These are phyloP conservation scores for Dactylellina leptospora DNA, from an alignment of 2,329 filamentous ascomycete species.

Conservation along the genomic window DNA sequence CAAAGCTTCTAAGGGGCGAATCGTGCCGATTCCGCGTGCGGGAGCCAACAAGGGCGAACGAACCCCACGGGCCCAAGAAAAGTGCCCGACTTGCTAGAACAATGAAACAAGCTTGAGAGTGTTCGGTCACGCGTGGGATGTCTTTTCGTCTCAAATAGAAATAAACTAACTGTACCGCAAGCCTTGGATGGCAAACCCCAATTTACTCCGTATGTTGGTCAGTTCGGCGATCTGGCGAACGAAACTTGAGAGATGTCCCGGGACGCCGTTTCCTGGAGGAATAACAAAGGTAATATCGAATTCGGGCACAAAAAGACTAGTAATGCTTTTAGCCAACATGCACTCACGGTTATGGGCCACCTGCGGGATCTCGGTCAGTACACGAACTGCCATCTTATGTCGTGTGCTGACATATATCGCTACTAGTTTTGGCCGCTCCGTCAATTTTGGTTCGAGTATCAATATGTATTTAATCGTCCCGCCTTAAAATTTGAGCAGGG, in stretches of 20 bases:
- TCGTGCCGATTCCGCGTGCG: conserved; percentile 12
- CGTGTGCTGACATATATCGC: too few relatives aligned
- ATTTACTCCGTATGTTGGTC: not conserved
- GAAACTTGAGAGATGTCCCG: conserved; percentile 4
- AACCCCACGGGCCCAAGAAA: conserved; percentile 32
- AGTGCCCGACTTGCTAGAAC: conserved; percentile 32
- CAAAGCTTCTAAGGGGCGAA: not conserved
- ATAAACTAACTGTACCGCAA: not conserved
- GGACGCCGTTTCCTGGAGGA: conserved; percentile 16
- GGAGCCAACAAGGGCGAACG: conserved; percentile 11
- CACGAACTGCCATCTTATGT: too few relatives aligned
- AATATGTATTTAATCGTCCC: too few relatives aligned
- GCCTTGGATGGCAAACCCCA: conserved; percentile 19
- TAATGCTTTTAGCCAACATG: too few relatives aligned
- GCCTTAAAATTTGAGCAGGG: conserved; percentile 13
- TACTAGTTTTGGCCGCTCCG: too few relatives aligned
- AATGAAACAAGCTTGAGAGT: conserved; percentile 21
- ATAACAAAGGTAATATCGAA: too few relatives aligned
- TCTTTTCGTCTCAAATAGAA: conserved; percentile 11
- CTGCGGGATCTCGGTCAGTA: too few relatives aligned
- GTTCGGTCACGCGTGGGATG: conserved; percentile 27
- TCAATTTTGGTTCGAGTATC: too few relatives aligned
- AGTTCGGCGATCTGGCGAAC: conserved; percentile 35
- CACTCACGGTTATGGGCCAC: too few relatives aligned
- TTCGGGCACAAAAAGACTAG: too few relatives aligned